Evolutionary conservation across 257 asterid genomes (phyloP).

Genomic region (Nemophila menziesii): DNA sequence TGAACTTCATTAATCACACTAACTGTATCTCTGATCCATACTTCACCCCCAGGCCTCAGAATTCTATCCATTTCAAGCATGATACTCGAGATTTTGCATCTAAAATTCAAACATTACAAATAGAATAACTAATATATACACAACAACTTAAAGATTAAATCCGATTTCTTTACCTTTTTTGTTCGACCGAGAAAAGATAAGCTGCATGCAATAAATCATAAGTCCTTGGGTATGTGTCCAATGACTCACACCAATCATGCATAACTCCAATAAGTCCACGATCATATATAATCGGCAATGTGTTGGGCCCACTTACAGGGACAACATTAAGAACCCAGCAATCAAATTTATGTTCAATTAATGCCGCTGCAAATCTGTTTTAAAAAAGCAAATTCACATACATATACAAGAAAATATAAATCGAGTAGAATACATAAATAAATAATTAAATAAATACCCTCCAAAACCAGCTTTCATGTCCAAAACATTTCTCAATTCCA

Average conservation of each 20-base stretch:
- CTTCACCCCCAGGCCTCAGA: slow-evolving; percentile 79
- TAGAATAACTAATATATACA: neutral
- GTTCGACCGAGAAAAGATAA: slow-evolving; percentile 55
- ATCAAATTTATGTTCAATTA: slow-evolving; percentile 56
- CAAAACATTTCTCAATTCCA: slow-evolving; percentile 67
- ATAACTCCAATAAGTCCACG: slow-evolving; percentile 91
- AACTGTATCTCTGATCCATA: slow-evolving; percentile 55
- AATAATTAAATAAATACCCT: slow-evolving; percentile 58
- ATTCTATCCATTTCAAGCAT: slow-evolving; percentile 96
- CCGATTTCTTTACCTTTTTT: slow-evolving; percentile 61
- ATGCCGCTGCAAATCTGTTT: slow-evolving; percentile 90
- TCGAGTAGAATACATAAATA: slow-evolving; percentile 7
- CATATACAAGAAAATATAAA: slow-evolving; percentile 1
- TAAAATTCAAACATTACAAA: slow-evolving; percentile 17
- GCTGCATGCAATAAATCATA: slow-evolving; percentile 76
- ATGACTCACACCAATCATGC: slow-evolving; percentile 94
- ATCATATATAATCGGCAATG: slow-evolving; percentile 84
- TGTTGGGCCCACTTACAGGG: slow-evolving; percentile 85
- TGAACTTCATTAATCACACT: slow-evolving; percentile 61
- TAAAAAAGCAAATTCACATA: slow-evolving; percentile 8
- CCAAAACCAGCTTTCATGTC: slow-evolving; percentile 99
- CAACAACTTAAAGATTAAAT: too few species aligned
- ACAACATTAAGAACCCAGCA: slow-evolving; percentile 93
- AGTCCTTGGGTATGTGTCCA: slow-evolving; percentile 67
- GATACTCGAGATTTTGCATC: slow-evolving; percentile 68